Base-by-base conservation (phyloP, 2,329 filamentous ascomycete species). In the Cryphonectria carpinicola region DNA sequence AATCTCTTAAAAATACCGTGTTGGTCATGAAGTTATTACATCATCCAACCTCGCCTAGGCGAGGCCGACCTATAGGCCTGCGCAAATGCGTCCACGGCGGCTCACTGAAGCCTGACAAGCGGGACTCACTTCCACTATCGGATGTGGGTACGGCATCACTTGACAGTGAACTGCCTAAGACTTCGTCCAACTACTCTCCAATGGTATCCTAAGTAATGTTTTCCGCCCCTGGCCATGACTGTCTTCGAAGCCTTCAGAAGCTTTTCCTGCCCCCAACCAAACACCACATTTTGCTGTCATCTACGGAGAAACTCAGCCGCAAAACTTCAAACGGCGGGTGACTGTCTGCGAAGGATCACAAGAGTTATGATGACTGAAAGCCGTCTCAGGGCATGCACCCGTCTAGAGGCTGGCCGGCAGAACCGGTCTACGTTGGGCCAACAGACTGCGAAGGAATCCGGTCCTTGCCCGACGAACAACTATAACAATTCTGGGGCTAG, bases 1-100 rank as follows among this genome's bases (percentile, higher is more conserved):
- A 25, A 13, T 28, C n/a, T 54, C 25, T 54, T 28, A 6, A 7
- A n/a, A 49, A 49, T n/a, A 10, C 6, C 6, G 3, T 56, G 25
- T 56, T 56, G 52, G 52, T 25, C 52, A 56, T 56, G 52, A 28
- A 25, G n/a, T 56, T 56, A 56, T 56, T 56, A 56, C 52, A 56
- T 56, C 52, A 25, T 56, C 52, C 52, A 56, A 56, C 52, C 10
- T 28, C 25, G n/a, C 11, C 2, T 28, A 13, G 52, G 52, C n/a
- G 52, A 56, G 25, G 11, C 52, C n/a, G 2, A 17, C 19, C 7
- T n/a, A 49, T n/a, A 49, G 22, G 22, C 46, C 6, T 49, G 22
- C 52, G 14, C n/a, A 25, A 56, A 56, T 28, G 25, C 52, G n/a
- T n/a, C 10, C 19, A 14, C 37, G 13, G 52, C 25, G n/a, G 52